These are phyloP conservation scores for Lentinula boryana DNA, from an alignment of 768 basidiomycete genomes.

Conservation along the genomic window DNA sequence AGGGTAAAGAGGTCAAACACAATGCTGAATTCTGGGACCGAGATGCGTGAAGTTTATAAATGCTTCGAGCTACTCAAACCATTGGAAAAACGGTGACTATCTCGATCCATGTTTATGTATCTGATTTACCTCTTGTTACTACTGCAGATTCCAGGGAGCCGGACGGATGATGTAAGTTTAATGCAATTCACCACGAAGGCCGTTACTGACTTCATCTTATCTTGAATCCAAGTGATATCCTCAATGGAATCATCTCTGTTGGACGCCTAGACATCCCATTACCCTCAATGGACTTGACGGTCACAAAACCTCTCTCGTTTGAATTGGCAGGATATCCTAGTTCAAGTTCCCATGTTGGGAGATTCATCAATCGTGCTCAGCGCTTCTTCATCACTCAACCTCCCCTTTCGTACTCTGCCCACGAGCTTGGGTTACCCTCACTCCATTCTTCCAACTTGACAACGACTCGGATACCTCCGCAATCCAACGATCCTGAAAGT, in stretches of 20 bases:
- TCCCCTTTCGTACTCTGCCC: background rate
- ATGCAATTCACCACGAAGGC: background rate
- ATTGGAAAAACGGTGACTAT: background rate
- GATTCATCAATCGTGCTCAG: background rate
- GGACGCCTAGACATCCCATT: background rate
- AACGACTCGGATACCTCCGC: background rate
- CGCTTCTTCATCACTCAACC: background rate
- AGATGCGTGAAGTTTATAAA: constrained; percentile 47
- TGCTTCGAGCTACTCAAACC: constrained; percentile 18
- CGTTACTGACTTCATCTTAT: background rate
- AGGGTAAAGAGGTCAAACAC: constrained; percentile 35
- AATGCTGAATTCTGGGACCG: constrained; percentile 31
- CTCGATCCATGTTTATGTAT: background rate
- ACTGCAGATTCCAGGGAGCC: constrained; percentile 36
- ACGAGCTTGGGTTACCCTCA: background rate
- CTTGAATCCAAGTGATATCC: background rate
- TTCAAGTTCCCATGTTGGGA: background rate
- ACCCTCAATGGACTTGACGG: background rate
- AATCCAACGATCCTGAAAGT: background rate
- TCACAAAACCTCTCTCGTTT: background rate
- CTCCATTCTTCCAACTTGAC: background rate
- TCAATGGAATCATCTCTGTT: background rate
- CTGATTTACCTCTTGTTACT: background rate
- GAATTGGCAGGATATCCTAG: background rate
- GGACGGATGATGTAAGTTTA: constrained; percentile 41